These are phyloP conservation scores for Fusarium veterinarium DNA, from an alignment of 2,329 filamentous ascomycete genomes.

Conservation along the genomic window DNA sequence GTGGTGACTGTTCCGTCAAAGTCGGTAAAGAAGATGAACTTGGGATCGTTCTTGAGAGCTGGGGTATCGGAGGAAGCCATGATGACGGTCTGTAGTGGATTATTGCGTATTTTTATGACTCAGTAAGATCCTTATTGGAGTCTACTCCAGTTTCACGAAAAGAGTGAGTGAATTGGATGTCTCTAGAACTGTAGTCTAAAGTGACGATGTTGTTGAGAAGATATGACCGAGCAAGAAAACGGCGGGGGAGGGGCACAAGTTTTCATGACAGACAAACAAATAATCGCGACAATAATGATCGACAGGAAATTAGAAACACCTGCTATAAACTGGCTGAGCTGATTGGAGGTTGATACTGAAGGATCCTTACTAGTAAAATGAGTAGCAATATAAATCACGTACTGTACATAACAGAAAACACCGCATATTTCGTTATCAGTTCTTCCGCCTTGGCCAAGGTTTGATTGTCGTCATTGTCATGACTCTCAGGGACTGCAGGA, in stretches of 20 bases:
- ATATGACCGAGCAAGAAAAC: constrained; percentile 36
- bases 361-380: constrained; percentile 21
- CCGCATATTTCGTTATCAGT: constrained; percentile 30
- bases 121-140: background rate
- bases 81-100: constrained; percentile 22
- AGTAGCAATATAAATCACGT: constrained; percentile 22
- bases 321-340: constrained; percentile 26
- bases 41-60: constrained; percentile 75
- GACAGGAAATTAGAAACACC: constrained; percentile 33
- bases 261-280: constrained; percentile 36
- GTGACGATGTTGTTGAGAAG: constrained; percentile 16
- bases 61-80: constrained; percentile 64
- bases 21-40: constrained; percentile 98
- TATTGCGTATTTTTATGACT: background rate
- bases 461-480: constrained; percentile 37
- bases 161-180: background rate
- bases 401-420: constrained; percentile 33
- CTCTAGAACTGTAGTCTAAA: background rate
- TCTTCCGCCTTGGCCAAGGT: constrained; percentile 20
- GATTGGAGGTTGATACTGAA: constrained; percentile 35
- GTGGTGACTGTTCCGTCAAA: constrained; percentile 96
- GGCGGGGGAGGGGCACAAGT: constrained; percentile 44
- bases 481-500: constrained; percentile 9
- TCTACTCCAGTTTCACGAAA: background rate
- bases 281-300: constrained; percentile 21